These are phyloP conservation scores for Colletotrichum lindemuthianum DNA, from an alignment of 2,329 filamentous ascomycete species.

Conservation along the genomic window DNA sequence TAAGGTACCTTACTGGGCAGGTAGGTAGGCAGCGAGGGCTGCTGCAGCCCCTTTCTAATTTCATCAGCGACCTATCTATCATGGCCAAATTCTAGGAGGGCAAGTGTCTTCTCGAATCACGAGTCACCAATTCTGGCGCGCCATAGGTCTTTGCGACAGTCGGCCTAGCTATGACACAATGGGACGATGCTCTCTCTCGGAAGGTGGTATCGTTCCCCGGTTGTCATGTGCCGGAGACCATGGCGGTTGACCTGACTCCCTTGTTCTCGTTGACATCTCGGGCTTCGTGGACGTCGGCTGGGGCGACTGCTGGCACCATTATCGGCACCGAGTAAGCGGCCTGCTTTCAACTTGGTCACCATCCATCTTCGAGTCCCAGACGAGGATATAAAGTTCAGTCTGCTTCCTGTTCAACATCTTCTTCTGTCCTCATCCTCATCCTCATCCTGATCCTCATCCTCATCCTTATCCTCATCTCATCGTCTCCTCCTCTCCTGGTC, in stretches of 20 bases:
- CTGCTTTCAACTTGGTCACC: not conserved
- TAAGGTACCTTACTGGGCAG: not conserved
- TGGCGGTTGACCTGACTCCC: constrained; percentile 7
- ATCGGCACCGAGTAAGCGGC: not conserved
- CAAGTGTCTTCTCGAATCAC: constrained; percentile 14
- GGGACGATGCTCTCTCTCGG: constrained; percentile 32
- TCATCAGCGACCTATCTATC: constrained; percentile 3
- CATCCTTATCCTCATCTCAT: constrained; percentile 1
- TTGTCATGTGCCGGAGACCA: constrained; percentile 25
- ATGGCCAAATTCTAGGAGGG: not conserved
- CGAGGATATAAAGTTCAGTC: constrained; percentile 27
- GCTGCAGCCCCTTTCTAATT: constrained; percentile 3
- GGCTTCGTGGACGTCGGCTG: constrained; percentile 14
- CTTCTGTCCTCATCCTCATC: constrained; percentile 12
- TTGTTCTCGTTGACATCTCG: constrained; percentile 3
- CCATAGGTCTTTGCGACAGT: constrained; percentile 19
- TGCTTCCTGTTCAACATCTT: constrained; percentile 6
- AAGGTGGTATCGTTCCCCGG: constrained; percentile 33
- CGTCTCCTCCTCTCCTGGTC: not conserved
- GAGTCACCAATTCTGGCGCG: constrained; percentile 6
- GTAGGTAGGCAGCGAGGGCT: constrained; percentile 5
- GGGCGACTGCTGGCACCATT: constrained; percentile 2
- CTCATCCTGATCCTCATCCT: constrained; percentile 15
- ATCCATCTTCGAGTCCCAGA: not conserved
- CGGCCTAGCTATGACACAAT: constrained; percentile 14